Percentiles rank a stretch among this genome's conserved stretches.
Evolutionary conservation across 768 basidiomycete species (phyloP).

Genomic region (Pholiota molesta): DNA sequence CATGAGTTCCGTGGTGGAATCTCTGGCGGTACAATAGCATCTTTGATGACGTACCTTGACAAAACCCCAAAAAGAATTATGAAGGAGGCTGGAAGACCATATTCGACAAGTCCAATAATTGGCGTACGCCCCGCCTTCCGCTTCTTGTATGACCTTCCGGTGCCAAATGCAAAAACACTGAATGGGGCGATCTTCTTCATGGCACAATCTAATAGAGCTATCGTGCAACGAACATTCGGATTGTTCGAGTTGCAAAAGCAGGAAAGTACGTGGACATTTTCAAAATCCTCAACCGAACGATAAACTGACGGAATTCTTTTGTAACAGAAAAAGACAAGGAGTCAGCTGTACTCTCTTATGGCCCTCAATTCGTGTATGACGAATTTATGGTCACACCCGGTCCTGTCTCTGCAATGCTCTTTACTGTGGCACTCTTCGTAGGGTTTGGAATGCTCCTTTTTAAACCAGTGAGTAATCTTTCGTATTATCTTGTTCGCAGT

Average conservation of each 20-base stretch:
- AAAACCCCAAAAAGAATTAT: slow-evolving; percentile 38
- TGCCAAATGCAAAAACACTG: slow-evolving; percentile 36
- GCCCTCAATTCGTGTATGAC: slow-evolving; percentile 73
- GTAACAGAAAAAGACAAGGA: slow-evolving; percentile 16
- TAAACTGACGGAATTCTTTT: not conserved
- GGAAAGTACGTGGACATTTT: slow-evolving; percentile 15
- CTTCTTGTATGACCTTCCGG: slow-evolving; percentile 39
- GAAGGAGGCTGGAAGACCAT: slow-evolving; percentile 32
- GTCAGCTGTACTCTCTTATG: slow-evolving; percentile 46
- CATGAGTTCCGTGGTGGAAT: slow-evolving; percentile 49
- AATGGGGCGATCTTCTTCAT: slow-evolving; percentile 45
- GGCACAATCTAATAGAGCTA: slow-evolving; percentile 39
- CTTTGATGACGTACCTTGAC: slow-evolving; percentile 39
- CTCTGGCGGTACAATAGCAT: slow-evolving; percentile 68
- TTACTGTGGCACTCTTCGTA: slow-evolving; percentile 39
- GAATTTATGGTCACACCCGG: slow-evolving; percentile 59
- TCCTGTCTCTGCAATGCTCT: slow-evolving; percentile 40
- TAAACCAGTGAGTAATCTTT: slow-evolving; percentile 36
- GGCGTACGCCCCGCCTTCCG: slow-evolving; percentile 29
- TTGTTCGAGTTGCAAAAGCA: slow-evolving; percentile 40
- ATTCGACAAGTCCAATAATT: slow-evolving; percentile 43
- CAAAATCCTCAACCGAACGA: not conserved
- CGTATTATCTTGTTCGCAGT: not conserved
- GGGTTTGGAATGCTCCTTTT: slow-evolving; percentile 36
- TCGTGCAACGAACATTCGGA: slow-evolving; percentile 52